Base-by-base conservation (phyloP, 257 asterid species). In the Dorcoceras hygrometricum region DNA sequence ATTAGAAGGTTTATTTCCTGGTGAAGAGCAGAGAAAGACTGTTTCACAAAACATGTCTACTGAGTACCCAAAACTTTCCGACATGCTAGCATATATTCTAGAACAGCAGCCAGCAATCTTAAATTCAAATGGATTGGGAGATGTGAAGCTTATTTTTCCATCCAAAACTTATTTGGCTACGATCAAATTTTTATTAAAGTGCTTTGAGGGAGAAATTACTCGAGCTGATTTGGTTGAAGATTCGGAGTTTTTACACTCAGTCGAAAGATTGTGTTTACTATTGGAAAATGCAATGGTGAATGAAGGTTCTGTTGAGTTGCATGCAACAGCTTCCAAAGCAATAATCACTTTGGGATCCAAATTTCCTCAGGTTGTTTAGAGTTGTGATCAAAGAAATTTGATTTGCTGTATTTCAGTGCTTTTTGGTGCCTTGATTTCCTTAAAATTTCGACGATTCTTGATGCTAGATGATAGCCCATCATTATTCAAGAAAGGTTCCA, bases 271-370 rank as follows among this genome's bases (percentile, higher is more conserved):
- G 48, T 88, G 94, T 70, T 70, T 83, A 67, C 84, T 94, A 68
- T 77, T 94, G 60, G 99, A 94, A 76, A 82, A 85, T 82, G 95
- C 95, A 60, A 88, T 94, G 97, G 80, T 78, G 50, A 75, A 83
- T 50, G 94, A 90, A 74, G 99, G 96, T 71, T 94, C 99, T 67
- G 84, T 84, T 39, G 95, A 88, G 86, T 82, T 94, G 89, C 97
- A 88, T 68, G 86, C 95, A 58, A 84, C 89, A 74, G 92, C 97
- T 76, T 90, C 99, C 68, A 88, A 83, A 76, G 92, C 99, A 63
- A 79, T 94, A 67, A 87, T 94, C 66, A 84, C 92, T 51, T 65
- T 90, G 81, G 97, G 87, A 72, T 80, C 92, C 74, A 81, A 73
- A 76, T 80, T 83, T 68, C 92, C 99, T 55, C 83, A 84, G 95